Percentiles rank a stretch among this genome's conserved stretches.
These are phyloP conservation scores for Solanum hybrid DNA, from an alignment of 305 asterid genomes.

Conservation along the genomic window DNA sequence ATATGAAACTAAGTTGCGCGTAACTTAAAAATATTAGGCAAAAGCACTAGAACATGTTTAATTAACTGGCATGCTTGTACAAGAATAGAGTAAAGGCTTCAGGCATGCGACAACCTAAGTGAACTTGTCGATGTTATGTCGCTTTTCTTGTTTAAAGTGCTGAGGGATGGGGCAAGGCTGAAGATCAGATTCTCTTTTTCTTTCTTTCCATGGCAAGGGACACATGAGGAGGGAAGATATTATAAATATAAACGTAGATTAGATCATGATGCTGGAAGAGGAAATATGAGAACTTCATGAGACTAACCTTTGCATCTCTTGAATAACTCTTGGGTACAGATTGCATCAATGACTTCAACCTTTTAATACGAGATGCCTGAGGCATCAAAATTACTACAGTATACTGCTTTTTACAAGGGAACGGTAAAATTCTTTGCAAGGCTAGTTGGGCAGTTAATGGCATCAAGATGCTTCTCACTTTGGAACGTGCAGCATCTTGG, in stretches of 20 bases:
- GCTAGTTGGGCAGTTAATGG: slow-evolving; percentile 72
- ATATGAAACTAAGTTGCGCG: not conserved
- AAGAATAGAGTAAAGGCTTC: not conserved
- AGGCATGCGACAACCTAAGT: not conserved
- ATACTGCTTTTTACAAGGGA: slow-evolving; percentile 84
- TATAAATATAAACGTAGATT: not conserved
- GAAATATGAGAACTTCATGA: not conserved
- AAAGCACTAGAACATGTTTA: not conserved
- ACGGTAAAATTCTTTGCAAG: slow-evolving; percentile 63
- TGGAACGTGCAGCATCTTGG: slow-evolving; percentile 66
- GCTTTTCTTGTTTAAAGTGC: not conserved
- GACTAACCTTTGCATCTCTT: slow-evolving; percentile 65
- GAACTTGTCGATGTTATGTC: not conserved
- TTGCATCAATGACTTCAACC: slow-evolving; percentile 41
- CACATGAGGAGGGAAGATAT: not conserved
- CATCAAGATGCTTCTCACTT: slow-evolving; percentile 52
- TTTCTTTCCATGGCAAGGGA: not conserved
- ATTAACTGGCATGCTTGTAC: not conserved
- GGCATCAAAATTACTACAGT: slow-evolving; percentile 92
- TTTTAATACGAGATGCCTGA: slow-evolving; percentile 51
- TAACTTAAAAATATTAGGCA: not conserved
- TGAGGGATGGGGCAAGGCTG: not conserved
- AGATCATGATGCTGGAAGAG: not conserved
- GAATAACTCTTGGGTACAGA: slow-evolving; percentile 21
- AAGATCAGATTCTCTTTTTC: not conserved